Base-by-base conservation (phyloP, 148 eudicot genomes). In the Bassia scoparia region DNA sequence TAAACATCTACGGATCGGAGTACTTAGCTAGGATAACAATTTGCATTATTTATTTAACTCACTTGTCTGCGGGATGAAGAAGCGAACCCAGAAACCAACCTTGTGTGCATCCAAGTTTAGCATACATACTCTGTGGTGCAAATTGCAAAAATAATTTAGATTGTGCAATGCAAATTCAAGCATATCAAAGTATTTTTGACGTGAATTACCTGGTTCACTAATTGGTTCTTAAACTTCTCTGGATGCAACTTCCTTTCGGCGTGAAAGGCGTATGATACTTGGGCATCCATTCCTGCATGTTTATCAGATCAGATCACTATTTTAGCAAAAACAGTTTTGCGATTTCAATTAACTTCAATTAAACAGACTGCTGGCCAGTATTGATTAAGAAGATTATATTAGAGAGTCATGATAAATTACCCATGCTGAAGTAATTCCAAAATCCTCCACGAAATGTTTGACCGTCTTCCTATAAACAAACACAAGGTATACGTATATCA, bases 81-180 rank as follows among this genome's bases (percentile, higher is more conserved):
- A 85, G 95, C 49, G 98, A 84, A 73, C 95, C 89, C 11, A 65
- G 61, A 76, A 89, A 91, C 97, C 97, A 91, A 75, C 98, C 97
- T 80, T 94, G 97, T 27, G 91, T 77, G 73, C 97, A 81, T 67
- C 86, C 95, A 74, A 91, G 92, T 83, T 87, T 91, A 63, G 90
- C 91, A 78, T 94, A 94, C 52, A 96, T 84, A 70, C 84, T 82
- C 98, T 94, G 46, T 4, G 11, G 11, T 41, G 11, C 11, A 11
- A 41, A 4, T 5, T n/a, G n/a, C n/a, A n/a, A n/a, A n/a, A n/a
- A n/a, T n/a, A n/a, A n/a, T n/a, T n/a, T n/a, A n/a, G n/a, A n/a
- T n/a, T n/a, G n/a, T n/a, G n/a, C n/a, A n/a, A n/a, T n/a, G n/a
- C n/a, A n/a, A n/a, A n/a, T n/a, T n/a, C n/a, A n/a, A n/a, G n/a